Base-by-base conservation (phyloP, 176 grass and related monocot species). In the Cenchrus purpureus region DNA sequence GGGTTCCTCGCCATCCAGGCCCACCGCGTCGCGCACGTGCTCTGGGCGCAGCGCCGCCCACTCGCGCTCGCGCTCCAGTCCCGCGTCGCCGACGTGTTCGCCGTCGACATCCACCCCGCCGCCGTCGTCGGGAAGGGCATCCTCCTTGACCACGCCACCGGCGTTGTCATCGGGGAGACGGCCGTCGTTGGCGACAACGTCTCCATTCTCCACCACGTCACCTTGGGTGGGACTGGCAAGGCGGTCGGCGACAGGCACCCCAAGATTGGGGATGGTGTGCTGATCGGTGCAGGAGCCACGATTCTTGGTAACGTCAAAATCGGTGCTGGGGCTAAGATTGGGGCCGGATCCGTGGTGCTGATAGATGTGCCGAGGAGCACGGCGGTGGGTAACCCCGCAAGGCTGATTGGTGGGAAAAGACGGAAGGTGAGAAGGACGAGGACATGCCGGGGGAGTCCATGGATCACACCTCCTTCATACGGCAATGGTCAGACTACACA, bases 1-100 rank as follows among this genome's bases (percentile, higher is more conserved):
- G 96, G 96, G 0, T 98, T 98, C 84, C 89, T 98, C 89, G 96
- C 96, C 82, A 90, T 98, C 88, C 96, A 94, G 84, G 93, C 96
- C 12, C 96, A 98, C 81, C 83, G 96, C 68, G 65, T 95, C 61
- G 86, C 96, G 12, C 93, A 95, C 82, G 82, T 92, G 37, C 91
- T 98, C 80, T 98, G 96, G 88, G 71, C 19, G 80, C 76, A 83
- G 63, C 93, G 93, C 77, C 86, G 90, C 50, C 81, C 93, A 0
- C 89, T 98, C 49, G 96, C 96, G 65, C 91, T 95, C 8, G 96
- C 92, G 43, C 92, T 94, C 44, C 95, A 94, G 85, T 92, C 95
- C 74, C 92, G 95, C 81, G 66, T 97, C 46, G 95, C 95, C 1
- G 95, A 97, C 28, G 95, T 97, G 10, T 97, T 97, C 85, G 95